These are phyloP conservation scores for Thielaviopsis ethacetica DNA, from an alignment of 2,329 filamentous ascomycete species.

Conservation along the genomic window DNA sequence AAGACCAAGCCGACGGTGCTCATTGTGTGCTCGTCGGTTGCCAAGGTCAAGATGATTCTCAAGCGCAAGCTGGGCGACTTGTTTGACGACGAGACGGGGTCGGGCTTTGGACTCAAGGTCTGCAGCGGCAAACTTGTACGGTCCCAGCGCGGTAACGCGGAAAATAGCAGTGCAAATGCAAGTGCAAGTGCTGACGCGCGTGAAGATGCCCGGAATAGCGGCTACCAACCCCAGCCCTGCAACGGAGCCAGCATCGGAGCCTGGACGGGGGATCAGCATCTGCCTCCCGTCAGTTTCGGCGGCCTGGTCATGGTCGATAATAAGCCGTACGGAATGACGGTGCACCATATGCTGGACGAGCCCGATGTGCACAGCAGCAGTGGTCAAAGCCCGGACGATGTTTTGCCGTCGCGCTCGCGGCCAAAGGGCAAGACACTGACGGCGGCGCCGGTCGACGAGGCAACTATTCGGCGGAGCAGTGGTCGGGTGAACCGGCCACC, in stretches of 20 bases:
- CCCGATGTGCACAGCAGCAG: slow-evolving; percentile 24
- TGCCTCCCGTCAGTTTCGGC: slow-evolving; percentile 82
- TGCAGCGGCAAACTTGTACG: slow-evolving; percentile 51
- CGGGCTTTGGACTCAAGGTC: slow-evolving; percentile 50
- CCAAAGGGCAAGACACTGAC: background rate
- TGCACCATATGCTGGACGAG: slow-evolving; percentile 87
- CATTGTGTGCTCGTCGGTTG: slow-evolving; percentile 60
- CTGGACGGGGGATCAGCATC: slow-evolving; percentile 67
- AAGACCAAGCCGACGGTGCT: slow-evolving; percentile 57
- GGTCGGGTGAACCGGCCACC: slow-evolving; percentile 15
- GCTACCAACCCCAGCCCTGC: slow-evolving; percentile 60
- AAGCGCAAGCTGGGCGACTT: slow-evolving; percentile 48
- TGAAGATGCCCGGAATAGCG: slow-evolving; percentile 44
- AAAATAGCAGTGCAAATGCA: slow-evolving; percentile 17
- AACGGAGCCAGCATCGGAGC: slow-evolving; percentile 91
- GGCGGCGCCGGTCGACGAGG: background rate
- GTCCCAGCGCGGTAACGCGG: slow-evolving; percentile 30
- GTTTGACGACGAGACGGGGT: slow-evolving; percentile 40
- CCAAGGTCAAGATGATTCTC: slow-evolving; percentile 54
- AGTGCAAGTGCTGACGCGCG: slow-evolving; percentile 19
- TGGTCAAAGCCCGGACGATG: background rate
- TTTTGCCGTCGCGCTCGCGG: background rate
- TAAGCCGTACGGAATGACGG: slow-evolving; percentile 81
- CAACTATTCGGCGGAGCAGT: slow-evolving; percentile 1
- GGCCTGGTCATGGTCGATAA: slow-evolving; percentile 75